These are phyloP conservation scores for Aethionema arabicum DNA, from an alignment of 345 rosid genomes.

Conservation along the genomic window DNA sequence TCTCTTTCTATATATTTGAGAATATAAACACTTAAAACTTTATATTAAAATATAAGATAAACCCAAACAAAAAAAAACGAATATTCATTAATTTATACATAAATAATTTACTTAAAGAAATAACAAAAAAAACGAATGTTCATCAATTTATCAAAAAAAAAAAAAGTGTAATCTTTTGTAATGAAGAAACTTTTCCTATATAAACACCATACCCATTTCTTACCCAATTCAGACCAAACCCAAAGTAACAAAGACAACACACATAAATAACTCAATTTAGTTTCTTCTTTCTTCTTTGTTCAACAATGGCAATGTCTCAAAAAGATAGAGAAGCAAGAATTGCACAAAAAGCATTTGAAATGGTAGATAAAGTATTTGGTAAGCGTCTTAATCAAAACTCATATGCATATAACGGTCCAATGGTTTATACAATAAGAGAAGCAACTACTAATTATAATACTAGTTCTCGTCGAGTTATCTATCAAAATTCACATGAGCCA, in stretches of 20 bases:
- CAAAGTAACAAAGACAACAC: slow-evolving; percentile 17
- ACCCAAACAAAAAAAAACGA: no score
- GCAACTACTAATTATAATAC: neutral
- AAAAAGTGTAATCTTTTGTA: neutral
- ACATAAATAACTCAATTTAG: slow-evolving; percentile 4
- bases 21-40: no score
- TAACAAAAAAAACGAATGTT: no score
- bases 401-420: slow-evolving; percentile 23
- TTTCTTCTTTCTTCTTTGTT: slow-evolving; percentile 15
- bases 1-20: no score
- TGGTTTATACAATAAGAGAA: slow-evolving; percentile 25
- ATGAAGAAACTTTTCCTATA: slow-evolving; percentile 17
- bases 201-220: slow-evolving; percentile 3
- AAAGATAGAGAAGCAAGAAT: slow-evolving; percentile 11
- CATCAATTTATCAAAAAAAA: no score
- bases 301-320: slow-evolving; percentile 33
- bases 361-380: slow-evolving; percentile 27
- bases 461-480: slow-evolving; percentile 7
- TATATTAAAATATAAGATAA: no score
- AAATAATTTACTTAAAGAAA: no score
- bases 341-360: slow-evolving; percentile 28
- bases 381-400: slow-evolving; percentile 16
- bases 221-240: slow-evolving; percentile 14
- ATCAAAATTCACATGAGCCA: slow-evolving; percentile 16
- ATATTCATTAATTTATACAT: no score